These are phyloP conservation scores for Fusarium concolor DNA, from an alignment of 2,329 filamentous ascomycete species.

Conservation along the genomic window DNA sequence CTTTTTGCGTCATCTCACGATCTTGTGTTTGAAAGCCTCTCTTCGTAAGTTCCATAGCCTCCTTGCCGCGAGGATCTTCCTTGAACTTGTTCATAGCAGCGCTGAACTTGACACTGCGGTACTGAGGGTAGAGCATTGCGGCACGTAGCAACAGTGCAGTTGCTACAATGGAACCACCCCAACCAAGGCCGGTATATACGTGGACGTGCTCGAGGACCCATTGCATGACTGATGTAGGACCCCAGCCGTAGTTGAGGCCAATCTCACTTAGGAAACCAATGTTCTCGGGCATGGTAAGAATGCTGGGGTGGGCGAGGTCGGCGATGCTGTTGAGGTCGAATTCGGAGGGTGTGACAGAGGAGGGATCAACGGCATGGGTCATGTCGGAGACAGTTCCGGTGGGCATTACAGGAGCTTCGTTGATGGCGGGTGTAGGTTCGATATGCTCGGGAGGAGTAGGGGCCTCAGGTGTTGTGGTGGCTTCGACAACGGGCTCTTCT, in stretches of 20 bases:
- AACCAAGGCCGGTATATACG: conserved; percentile 78
- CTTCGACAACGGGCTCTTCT: conserved; percentile 35
- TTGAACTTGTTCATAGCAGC: conserved; percentile 71
- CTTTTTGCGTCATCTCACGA: conserved; percentile 52
- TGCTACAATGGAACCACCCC: conserved; percentile 80
- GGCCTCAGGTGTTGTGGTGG: conserved; percentile 30
- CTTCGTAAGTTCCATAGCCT: conserved; percentile 63
- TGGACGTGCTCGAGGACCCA: conserved; percentile 86
- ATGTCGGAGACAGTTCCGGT: conserved; percentile 35
- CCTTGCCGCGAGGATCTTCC: conserved; percentile 64
- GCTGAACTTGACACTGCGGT: conserved; percentile 50
- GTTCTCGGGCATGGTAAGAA: conserved; percentile 74
- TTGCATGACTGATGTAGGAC: conserved; percentile 79
- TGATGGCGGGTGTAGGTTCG: conserved; percentile 11
- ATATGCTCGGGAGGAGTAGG: conserved; percentile 33
- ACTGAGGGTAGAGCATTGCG: conserved; percentile 71
- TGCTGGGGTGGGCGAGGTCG: conserved; percentile 55
- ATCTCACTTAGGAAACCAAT: conserved; percentile 86
- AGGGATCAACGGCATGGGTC: conserved; percentile 29
- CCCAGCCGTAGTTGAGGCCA: conserved; percentile 89
- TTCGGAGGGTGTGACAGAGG: conserved; percentile 45
- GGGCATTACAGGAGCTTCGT: conserved; percentile 37
- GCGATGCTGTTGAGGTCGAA: conserved; percentile 51
- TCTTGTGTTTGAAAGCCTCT: conserved; percentile 58
- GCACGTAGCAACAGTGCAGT: conserved; percentile 74